These are phyloP conservation scores for Combretum micranthum DNA, from an alignment of 345 rosid species.

Conservation along the genomic window DNA sequence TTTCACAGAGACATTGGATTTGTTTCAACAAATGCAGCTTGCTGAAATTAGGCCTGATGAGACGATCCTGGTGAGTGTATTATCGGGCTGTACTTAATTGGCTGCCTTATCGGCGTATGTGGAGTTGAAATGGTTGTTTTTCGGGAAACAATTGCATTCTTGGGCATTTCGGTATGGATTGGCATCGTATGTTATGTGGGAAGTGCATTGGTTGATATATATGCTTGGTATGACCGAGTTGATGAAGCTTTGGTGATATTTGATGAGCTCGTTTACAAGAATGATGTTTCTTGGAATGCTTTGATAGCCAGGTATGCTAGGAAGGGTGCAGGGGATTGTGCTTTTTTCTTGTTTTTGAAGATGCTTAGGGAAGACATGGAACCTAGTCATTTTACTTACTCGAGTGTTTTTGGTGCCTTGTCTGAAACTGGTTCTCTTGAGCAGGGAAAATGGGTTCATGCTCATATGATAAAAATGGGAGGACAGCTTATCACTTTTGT, in stretches of 20 bases:
- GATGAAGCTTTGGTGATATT: conserved; percentile 39
- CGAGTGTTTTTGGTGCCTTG: conserved; percentile 43
- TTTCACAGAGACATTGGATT: no score
- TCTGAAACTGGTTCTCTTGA: conserved; percentile 49
- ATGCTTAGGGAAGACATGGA: conserved; percentile 47
- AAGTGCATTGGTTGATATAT: conserved; percentile 52
- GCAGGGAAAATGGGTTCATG: no score
- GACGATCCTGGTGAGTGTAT: conserved; percentile 34
- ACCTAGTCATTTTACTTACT: conserved; percentile 46
- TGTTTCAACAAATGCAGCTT: no score
- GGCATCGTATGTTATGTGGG: conserved; percentile 44
- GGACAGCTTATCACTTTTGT: conserved; percentile 43
- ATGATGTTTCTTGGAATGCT: conserved; percentile 69
- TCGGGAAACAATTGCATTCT: conserved; percentile 58
- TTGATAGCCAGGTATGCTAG: conserved; percentile 56
- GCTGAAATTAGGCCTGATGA: conserved; percentile 38
- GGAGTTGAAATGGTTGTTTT: conserved; percentile 27
- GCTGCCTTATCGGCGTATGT: conserved; percentile 52
- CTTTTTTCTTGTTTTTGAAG: conserved; percentile 30
- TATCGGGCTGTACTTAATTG: conserved; percentile 51
- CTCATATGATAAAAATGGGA: conserved; percentile 46
- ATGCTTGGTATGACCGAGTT: no score
- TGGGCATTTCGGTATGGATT: conserved; percentile 41
- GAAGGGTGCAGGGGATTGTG: conserved; percentile 39
- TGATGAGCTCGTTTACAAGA: conserved; percentile 34